Evolutionary conservation across 2,329 filamentous ascomycete species (phyloP).

Genomic region (Cadophora sp.): DNA sequence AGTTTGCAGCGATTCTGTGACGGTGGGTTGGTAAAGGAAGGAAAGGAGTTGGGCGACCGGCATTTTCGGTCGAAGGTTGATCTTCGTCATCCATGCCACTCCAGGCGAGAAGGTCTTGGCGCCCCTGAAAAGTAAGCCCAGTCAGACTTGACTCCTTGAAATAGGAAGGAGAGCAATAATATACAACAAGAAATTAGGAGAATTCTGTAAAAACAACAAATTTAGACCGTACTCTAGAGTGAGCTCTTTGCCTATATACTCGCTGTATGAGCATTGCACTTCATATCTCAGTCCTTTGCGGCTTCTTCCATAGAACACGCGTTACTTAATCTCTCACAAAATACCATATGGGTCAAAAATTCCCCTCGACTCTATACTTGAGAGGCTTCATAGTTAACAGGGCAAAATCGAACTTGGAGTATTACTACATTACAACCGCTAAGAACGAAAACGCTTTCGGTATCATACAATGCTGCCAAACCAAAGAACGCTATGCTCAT

Average conservation of each 20-base stretch:
- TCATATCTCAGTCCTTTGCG: no score
- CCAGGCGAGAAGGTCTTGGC: constrained; percentile 16
- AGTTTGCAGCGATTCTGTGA: constrained; percentile 4
- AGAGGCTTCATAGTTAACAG: background rate
- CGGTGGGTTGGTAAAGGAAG: constrained; percentile 15
- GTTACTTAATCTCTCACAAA: no score
- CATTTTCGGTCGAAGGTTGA: constrained; percentile 11
- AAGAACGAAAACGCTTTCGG: constrained; percentile 28
- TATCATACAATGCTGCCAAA: constrained; percentile 46
- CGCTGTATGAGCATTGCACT: no score
- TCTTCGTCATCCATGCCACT: constrained; percentile 19
- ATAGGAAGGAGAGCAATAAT: no score
- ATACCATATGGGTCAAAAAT: no score
- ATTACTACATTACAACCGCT: constrained; percentile 31
- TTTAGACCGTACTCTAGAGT: no score
- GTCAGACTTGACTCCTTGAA: background rate
- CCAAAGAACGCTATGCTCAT: constrained; percentile 45
- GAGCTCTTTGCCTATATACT: no score
- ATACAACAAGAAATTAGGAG: no score
- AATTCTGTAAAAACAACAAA: no score
- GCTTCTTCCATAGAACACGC: no score
- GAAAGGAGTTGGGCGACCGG: constrained; percentile 11
- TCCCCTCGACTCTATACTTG: no score
- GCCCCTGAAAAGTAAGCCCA: constrained; percentile 7
- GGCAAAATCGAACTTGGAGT: background rate